These are phyloP conservation scores for Chrysanthemum lavandulifolium DNA, from an alignment of 129 eudicot genomes.

Conservation along the genomic window DNA sequence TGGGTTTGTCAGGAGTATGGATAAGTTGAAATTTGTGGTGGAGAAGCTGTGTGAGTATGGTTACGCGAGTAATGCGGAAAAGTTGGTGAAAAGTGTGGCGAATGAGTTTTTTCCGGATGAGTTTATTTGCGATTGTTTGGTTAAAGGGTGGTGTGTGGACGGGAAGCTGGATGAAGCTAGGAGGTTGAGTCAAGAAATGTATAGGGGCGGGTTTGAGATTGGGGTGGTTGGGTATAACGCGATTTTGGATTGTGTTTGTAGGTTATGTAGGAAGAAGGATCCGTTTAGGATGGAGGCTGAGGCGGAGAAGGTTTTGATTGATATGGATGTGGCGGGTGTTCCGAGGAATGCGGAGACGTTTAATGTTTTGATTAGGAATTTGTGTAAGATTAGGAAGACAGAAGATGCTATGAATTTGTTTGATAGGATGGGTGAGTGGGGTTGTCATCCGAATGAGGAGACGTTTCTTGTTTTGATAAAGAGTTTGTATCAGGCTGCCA, in stretches of 20 bases:
- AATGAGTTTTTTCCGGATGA: slow-evolving; percentile 90
- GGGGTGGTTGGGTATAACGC: slow-evolving; percentile 62
- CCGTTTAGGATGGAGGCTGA: slow-evolving; percentile 68
- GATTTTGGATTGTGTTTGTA: slow-evolving; percentile 88
- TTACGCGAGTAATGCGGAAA: slow-evolving; percentile 84
- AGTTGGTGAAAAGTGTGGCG: slow-evolving; percentile 69
- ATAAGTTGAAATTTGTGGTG: slow-evolving; percentile 56
- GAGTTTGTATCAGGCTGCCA: slow-evolving; percentile 95
- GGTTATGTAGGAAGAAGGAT: slow-evolving; percentile 80
- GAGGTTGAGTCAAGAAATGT: slow-evolving; percentile 80
- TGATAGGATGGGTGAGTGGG: slow-evolving; percentile 88
- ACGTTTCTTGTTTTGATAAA: slow-evolving; percentile 68
- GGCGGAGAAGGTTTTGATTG: slow-evolving; percentile 63
- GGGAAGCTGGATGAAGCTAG: slow-evolving; percentile 80
- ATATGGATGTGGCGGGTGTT: slow-evolving; percentile 91
- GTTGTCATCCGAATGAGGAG: slow-evolving; percentile 75
- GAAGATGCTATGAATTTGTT: slow-evolving; percentile 70
- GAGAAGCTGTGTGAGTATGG: slow-evolving; percentile 70
- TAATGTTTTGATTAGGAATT: slow-evolving; percentile 68
- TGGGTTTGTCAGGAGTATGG: slow-evolving; percentile 64
- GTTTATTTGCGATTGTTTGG: slow-evolving; percentile 63
- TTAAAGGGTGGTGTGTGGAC: slow-evolving; percentile 93
- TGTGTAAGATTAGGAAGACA: slow-evolving; percentile 72
- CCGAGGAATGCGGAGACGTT: slow-evolving; percentile 87
- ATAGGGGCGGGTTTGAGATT: slow-evolving; percentile 87